Evolutionary conservation across 2,329 filamentous ascomycete genomes (phyloP).

Genomic region (Neofusicoccum laricinum): DNA sequence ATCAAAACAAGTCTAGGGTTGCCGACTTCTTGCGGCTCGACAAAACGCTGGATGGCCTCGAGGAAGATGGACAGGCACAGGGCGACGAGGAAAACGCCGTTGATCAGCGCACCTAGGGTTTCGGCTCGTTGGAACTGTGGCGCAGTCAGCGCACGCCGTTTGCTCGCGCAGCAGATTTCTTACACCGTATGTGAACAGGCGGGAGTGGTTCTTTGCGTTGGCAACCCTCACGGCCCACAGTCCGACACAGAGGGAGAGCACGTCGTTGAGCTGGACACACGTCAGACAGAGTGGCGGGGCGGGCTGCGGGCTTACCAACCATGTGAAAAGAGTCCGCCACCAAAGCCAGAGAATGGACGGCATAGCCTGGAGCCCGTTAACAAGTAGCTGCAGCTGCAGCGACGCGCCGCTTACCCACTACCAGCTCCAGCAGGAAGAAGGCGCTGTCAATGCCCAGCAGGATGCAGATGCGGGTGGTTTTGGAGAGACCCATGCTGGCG

Average conservation of each 20-base stretch:
- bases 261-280: constrained; percentile 76
- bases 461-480: constrained; percentile 86
- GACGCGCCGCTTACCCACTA: constrained; percentile 54
- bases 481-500: constrained; percentile 75
- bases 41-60: constrained; percentile 86
- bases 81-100: constrained; percentile 95
- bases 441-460: constrained; percentile 85
- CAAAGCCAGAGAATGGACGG: constrained; percentile 85
- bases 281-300: constrained; percentile 18
- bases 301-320: constrained; percentile 51
- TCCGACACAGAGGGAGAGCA: constrained; percentile 87
- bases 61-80: constrained; percentile 95
- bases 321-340: constrained; percentile 99
- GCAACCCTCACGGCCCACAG: constrained; percentile 93
- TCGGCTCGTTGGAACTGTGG: constrained; percentile 92
- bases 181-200: constrained; percentile 93
- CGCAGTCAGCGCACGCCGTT: background rate
- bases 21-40: constrained; percentile 83
- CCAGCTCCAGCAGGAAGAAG: constrained; percentile 89
- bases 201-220: constrained; percentile 73
- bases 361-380: constrained; percentile 56
- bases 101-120: constrained; percentile 92
- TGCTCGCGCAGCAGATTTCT: constrained; percentile 33
- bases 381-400: background rate
- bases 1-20: constrained; percentile 85